Evolutionary conservation across 768 basidiomycete genomes (phyloP).

Genomic region (Steccherinum ochraceum): DNA sequence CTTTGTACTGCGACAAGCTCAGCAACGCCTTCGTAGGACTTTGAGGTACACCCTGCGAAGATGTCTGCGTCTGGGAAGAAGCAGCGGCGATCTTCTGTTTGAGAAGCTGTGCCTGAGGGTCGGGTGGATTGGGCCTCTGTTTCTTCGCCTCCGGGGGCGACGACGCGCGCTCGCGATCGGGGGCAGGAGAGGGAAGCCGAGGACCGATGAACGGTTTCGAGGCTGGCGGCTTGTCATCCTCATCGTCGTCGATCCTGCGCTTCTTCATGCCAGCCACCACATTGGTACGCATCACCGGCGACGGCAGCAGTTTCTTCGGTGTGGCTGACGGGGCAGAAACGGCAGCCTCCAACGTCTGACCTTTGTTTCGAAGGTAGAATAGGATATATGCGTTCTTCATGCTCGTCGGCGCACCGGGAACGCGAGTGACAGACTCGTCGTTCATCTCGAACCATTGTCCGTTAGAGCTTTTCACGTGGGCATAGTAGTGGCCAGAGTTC

Average conservation of each 20-base stretch:
- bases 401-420: conserved; percentile 39
- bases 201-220: conserved; percentile 56
- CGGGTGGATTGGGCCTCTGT: conserved; percentile 20
- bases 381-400: conserved; percentile 88
- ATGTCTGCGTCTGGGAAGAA: neutral
- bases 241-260: conserved; percentile 38
- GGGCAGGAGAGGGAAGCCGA: conserved; percentile 44
- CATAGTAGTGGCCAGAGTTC: conserved; percentile 94
- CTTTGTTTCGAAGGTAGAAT: conserved; percentile 83
- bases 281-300: conserved; percentile 26
- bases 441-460: conserved; percentile 91
- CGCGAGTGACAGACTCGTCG: conserved; percentile 65
- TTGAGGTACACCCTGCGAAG: too few species aligned
- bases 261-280: conserved; percentile 45
- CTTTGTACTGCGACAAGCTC: conserved; percentile 34
- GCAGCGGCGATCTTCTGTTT: conserved; percentile 49
- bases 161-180: conserved; percentile 14
- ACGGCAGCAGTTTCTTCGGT: conserved; percentile 15
- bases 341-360: conserved; percentile 64
- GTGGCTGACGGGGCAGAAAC: conserved; percentile 28
- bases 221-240: conserved; percentile 42
- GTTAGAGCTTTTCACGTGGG: conserved; percentile 65
- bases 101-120: conserved; percentile 48
- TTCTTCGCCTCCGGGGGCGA: conserved; percentile 19
- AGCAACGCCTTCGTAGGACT: conserved; percentile 28